A percentile compares a stretch with the other conserved stretches of the same genome.
Conservation (phyloP, 106 monocot genomes). For the Platanthera zijinensis region DNA sequence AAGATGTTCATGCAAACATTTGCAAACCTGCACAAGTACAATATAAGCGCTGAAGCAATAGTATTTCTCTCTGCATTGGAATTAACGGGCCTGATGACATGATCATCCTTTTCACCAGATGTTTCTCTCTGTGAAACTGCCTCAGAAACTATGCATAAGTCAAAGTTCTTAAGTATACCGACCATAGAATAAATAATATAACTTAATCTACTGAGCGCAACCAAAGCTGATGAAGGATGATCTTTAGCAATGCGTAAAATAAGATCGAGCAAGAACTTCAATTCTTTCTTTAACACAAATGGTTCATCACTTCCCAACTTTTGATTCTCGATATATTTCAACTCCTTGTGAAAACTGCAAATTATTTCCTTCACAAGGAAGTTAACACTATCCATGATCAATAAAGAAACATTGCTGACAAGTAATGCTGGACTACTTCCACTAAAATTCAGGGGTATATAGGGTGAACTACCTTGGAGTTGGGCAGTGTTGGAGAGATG, state of each 20-base stretch:
- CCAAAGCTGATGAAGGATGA: slow-evolving; percentile 35
- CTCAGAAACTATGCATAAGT: not conserved
- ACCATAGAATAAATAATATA: slow-evolving; percentile 26
- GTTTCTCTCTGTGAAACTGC: slow-evolving; percentile 18
- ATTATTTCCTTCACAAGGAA: slow-evolving; percentile 23
- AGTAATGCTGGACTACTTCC: slow-evolving; percentile 11
- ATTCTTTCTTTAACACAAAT: slow-evolving; percentile 27
- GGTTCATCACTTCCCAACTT: not conserved
- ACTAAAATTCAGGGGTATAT: slow-evolving; percentile 3
- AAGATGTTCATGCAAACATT: slow-evolving; percentile 37
- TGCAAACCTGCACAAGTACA: slow-evolving; percentile 24
- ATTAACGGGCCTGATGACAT: not conserved
- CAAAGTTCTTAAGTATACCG: not conserved
- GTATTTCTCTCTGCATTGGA: slow-evolving; percentile 7
- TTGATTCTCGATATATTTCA: not conserved
- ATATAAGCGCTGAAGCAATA: slow-evolving; percentile 16
- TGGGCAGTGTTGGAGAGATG: slow-evolving; percentile 6
- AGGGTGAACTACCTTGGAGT: slow-evolving; percentile 8
- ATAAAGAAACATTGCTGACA: slow-evolving; percentile 14
- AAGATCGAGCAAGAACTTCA: slow-evolving; percentile 32
- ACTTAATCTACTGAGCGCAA: slow-evolving; percentile 29
- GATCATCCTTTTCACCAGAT: slow-evolving; percentile 12
- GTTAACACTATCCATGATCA: slow-evolving; percentile 29
- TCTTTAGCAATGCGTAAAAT: slow-evolving; percentile 38
- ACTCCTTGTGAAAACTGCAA: slow-evolving; percentile 2